Conservation (phyloP, 1,284 basidiomycete genomes). For the Trichosporon sp. region DNA sequence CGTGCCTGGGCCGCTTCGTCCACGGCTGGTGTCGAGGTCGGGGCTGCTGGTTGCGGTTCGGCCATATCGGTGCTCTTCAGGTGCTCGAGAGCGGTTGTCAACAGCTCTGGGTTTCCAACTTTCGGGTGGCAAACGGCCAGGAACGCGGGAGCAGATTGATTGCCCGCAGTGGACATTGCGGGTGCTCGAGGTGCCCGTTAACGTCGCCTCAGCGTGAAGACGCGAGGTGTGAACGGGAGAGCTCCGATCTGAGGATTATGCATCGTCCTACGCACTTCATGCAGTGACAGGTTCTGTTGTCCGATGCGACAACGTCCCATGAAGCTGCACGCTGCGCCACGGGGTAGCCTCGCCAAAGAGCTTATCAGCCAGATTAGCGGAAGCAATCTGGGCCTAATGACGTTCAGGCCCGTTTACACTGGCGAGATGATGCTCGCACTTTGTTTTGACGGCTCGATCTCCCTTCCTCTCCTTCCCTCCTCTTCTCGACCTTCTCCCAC, state of each 20-base stretch:
- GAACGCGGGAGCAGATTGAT: not conserved
- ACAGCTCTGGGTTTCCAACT: not conserved
- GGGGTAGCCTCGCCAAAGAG: no score
- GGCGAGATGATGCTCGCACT: not conserved
- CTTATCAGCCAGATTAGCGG: not conserved
- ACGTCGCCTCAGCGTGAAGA: not conserved
- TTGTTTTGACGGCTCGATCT: not conserved
- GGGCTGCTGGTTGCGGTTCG: not conserved
- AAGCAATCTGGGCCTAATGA: not conserved
- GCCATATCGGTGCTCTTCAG: not conserved
- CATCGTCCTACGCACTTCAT: no score
- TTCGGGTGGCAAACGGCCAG: not conserved
- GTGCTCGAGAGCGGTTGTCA: not conserved
- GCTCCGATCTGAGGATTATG: no score
- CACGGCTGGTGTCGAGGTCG: not conserved
- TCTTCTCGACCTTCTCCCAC: not conserved
- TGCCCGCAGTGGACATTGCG: not conserved
- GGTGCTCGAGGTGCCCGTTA: not conserved
- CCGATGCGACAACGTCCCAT: no score
- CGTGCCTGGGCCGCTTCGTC: slow-evolving; percentile 18
- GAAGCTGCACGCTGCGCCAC: no score
- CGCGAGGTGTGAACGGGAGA: no score
- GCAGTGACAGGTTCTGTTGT: no score
- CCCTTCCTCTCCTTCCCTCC: not conserved
- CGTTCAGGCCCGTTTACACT: not conserved